Base-by-base conservation (phyloP, 306 rosid genomes). In the Quercus agrifolia region DNA sequence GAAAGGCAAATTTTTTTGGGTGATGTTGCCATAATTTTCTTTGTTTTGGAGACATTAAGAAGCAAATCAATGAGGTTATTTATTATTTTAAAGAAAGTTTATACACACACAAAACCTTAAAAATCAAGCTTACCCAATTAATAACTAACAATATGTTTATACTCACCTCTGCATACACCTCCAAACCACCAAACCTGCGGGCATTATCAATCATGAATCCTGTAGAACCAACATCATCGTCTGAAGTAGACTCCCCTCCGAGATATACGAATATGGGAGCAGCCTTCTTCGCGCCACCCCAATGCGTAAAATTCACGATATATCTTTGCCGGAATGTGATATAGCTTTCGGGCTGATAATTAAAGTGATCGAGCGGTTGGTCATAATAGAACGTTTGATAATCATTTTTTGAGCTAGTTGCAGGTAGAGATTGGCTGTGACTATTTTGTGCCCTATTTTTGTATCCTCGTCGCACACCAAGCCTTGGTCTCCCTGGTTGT, bases 351-450 rank as follows among this genome's bases (percentile, higher is more conserved):
- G 86, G 81, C 71, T 81, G 83, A 68, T 89, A 91, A 66, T 91
- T 93, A 89, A 89, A 93, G 80, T 93, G 98, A 81, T 91, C 98
- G 0, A 93, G 83, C 12, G 83, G 83, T 70, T 91, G 97, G 27
- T 72, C 84, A 83, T 81, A 91, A 58, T 82, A 87, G 67, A 78
- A 88, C 20, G 92, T 91, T 70, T 83, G 5, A 14, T 86, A 31
- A 25, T 88, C 83, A 5, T 46, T 10, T 13, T 5, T 56, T 3
- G 77, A 5, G 38, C 71, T 56, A 21, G 0, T 30, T 25, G 75
- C 23, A 8, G 15, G 12, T 10, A 49, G 17, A 49, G 17, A 49
- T 13, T 12, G 15, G 13, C 54, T 49, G 15, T 10, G 15, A 10
- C 15, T 49, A 10, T 12, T 12, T 13, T 11, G 14, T 49, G 14